These are phyloP conservation scores for Lophiotrema nucula DNA, from an alignment of 495 filamentous ascomycete genomes.

Conservation along the genomic window DNA sequence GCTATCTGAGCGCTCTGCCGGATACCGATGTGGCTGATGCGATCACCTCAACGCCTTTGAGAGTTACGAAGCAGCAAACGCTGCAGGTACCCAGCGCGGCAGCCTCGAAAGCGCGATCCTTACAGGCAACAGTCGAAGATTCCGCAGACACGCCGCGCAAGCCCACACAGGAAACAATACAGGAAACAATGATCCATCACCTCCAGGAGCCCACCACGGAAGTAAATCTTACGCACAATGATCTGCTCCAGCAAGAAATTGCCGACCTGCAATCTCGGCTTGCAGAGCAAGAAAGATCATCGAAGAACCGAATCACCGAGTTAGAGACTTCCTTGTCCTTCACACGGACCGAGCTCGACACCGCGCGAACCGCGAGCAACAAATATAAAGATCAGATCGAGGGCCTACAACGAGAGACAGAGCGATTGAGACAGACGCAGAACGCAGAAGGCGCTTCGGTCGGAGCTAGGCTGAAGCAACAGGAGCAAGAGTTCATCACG, in stretches of 20 bases:
- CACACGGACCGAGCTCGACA: slow-evolving; percentile 24
- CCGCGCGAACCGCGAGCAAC: slow-evolving; percentile 2
- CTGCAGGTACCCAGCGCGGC: slow-evolving; percentile 8
- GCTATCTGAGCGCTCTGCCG: slow-evolving; percentile 28
- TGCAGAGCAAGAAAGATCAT: slow-evolving; percentile 17
- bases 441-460: not conserved
- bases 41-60: slow-evolving; percentile 15
- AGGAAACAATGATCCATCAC: slow-evolving; percentile 30
- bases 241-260: slow-evolving; percentile 7
- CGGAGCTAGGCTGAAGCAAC: not conserved
- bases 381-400: slow-evolving; percentile 20
- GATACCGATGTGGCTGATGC: slow-evolving; percentile 22
- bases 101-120: slow-evolving; percentile 8
- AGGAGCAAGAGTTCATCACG: slow-evolving; percentile 17
- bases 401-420: slow-evolving; percentile 6
- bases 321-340: slow-evolving; percentile 27
- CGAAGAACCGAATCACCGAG: slow-evolving; percentile 24
- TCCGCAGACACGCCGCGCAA: slow-evolving; percentile 27
- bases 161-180: slow-evolving; percentile 26
- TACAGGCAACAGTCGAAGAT: slow-evolving; percentile 32
- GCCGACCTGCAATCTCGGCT: slow-evolving; percentile 16
- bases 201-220: not conserved
- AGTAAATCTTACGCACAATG: not conserved
- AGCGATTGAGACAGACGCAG: not conserved
- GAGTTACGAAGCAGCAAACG: slow-evolving; percentile 13